Evolutionary conservation across 805 yeast species (phyloP), one percentile per base, ranked within the genome.

Genomic region (Yamadazyma sp.): DNA sequence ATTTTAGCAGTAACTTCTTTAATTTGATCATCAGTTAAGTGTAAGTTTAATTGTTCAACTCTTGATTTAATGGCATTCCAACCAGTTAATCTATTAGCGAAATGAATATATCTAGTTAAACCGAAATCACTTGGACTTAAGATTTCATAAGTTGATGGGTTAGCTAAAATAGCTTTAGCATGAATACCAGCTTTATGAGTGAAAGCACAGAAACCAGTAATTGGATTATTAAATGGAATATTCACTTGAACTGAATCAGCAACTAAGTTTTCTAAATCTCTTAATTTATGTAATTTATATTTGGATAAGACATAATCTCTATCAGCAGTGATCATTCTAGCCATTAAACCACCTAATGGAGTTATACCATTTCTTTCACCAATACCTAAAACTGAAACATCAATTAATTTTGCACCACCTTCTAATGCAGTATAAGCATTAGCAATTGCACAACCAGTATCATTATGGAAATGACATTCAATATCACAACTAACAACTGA

Each of bases 101-200:
- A 93, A 65, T 93, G 98, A 58, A 91, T 91, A 64, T 91, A 91
- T 60, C 98, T 80, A 38, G 95, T 81, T 59, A 91, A 78, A 60
- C 98, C 98, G 56, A 91, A 91, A 68, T 91, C 98, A 19, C 83
- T 69, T 38, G 98, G 98, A 60, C 84, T 84, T 60, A 91, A 75
- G 56, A 91, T 91, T 73, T 91, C 98, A 64, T 91, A 91, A n/a
- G 98, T 93, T 30, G 96, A 87, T 44, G 98, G 98, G 69, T 91
- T 93, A 40, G 98, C 98, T 48, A 91, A 77, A 50, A 91, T 91
- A 39, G 98, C 98, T 75, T 93, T 91, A 54, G 98, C 98, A 63
- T 91, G 98, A 60, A 91, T 89, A 66, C 98, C 98, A 40, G 98
- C 98, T 76, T 91, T 91, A 73, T 91, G 98, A 41, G 98, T 91